Evolutionary conservation across 208 protist species (phyloP), one percentile per base, ranked within the genome.

Genomic region (Crithidia fasciculata): DNA sequence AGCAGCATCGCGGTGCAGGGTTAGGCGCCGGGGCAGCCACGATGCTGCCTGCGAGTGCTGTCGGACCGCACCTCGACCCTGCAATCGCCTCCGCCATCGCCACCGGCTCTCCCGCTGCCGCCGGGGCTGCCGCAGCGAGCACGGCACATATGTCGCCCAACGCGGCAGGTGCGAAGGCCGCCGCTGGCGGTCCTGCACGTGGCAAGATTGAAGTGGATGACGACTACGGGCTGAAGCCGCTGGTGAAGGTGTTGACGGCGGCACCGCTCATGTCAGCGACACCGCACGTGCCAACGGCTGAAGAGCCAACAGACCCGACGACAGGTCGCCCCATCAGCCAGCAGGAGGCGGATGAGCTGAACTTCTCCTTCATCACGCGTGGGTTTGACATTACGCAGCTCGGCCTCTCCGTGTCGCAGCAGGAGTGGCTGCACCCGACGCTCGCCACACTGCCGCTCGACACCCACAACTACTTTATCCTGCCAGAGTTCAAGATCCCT

Each of bases 341-440:
- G 52, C 69, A 85, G 53, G 76, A 84, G 15, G 70, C 76, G 7
- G 90, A 95, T 41, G 71, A 83, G 49, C 65, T 79, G 2, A 87
- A 90, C 57, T 88, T 92, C 41, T 60, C 82, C n/a, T 91, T 85
- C 58, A 60, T 96, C 43, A 90, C 81, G n/a, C 85, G 84, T 12
- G 91, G 91, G 39, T 92, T 96, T 68, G 86, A 96, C 53, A 79
- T 94, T 47, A 87, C 77, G 15, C 74, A 78, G 37, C 82, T 96
- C 37, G 88, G 88, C 15, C 84, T 96, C 19, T 83, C 78, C 18
- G 78, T 94, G 8, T 74, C 76, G 13, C 84, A 92, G 81, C 78
- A 90, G 73, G 83, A 83, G 52, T 85, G 78, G 58, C 77, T 94
- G 67, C 80, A 95, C 81, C 83, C 88, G 49, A 95, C 85, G 12